These are phyloP conservation scores for Hypoxylon sp. DNA, from an alignment of 2,329 filamentous ascomycete species.

Conservation along the genomic window DNA sequence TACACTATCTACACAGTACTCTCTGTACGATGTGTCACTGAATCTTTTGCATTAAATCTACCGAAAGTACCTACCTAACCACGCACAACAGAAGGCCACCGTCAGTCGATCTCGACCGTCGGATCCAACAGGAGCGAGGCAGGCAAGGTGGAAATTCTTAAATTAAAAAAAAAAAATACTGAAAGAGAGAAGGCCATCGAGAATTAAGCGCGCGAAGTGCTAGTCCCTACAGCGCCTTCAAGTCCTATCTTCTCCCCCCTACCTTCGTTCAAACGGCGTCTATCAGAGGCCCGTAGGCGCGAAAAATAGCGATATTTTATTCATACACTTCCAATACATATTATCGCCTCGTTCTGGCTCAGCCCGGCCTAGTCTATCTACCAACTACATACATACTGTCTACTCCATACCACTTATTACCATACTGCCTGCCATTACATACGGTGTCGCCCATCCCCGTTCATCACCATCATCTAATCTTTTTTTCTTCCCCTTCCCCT, in stretches of 20 bases:
- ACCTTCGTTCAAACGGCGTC: constrained; percentile 1
- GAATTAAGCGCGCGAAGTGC: background rate
- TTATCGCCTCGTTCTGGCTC: constrained; percentile 19
- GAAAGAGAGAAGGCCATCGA: background rate
- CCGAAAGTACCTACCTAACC: constrained; percentile 12
- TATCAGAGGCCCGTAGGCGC: constrained; percentile 10
- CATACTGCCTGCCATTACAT: constrained; percentile 4
- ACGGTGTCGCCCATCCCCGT: constrained; percentile 2
- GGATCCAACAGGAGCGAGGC: background rate
- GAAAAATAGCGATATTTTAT: constrained; percentile 11
- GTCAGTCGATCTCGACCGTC: constrained; percentile 15
- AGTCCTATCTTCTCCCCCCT: background rate
- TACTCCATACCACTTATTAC: background rate
- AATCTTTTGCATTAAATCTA: constrained; percentile 34
- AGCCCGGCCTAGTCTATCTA: constrained; percentile 2
- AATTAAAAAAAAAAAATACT: background rate
- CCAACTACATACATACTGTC: background rate
- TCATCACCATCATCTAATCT: constrained; percentile 11
- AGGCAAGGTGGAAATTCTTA: background rate
- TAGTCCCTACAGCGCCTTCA: background rate
- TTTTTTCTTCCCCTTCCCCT: constrained; percentile 20
- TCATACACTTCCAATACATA: constrained; percentile 3
- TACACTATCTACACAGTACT: constrained; percentile 28
- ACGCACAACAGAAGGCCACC: constrained; percentile 14
- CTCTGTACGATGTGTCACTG: constrained; percentile 33